Base-by-base conservation (phyloP, 768 basidiomycete genomes). In the Termitomyces sp. region DNA sequence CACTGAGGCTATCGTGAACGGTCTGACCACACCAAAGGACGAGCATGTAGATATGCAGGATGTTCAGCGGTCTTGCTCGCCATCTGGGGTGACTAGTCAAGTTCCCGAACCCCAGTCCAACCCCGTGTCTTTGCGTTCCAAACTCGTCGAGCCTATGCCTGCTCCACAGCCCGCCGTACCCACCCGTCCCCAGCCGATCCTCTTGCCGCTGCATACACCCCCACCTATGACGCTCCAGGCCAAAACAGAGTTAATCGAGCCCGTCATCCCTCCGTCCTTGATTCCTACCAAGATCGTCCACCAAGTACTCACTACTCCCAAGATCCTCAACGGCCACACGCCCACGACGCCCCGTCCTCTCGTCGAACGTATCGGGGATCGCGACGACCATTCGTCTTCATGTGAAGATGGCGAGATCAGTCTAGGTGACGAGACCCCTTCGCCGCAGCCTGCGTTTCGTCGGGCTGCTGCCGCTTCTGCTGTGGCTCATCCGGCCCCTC, bases 331-430 rank as follows among this genome's bases (percentile, higher is more conserved):
- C 43, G 50, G 54, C 9, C 42, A 47, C 21, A 2, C 28, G 6
- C 11, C 35, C 16, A 27, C 41, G 2, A 30, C 43, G 2, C 17
- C 40, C 28, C 37, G 37, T 32, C 37, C 58, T 27, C 27, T 60
- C 40, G 19, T 34, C n/a, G 51, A 46, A 40, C 47, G 59, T 16
- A 49, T 59, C 27, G 41, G 51, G 17, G 51, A 42, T 21, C 21
- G 34, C 28, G 53, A 40, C 23, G 59, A 43, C 57, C 70, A 67
- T n/a, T 67, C 69, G 9, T 63, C 67, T 0, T 74, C 78, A 5
- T 78, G 77, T 27, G 81, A 83, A 64, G 81, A 83, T 41, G 81
- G 80, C 4, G 81, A 82, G 64, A 81, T 83, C 54, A 76, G 64
- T 41, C 66, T 61, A 3, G 58, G 61, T 19, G 62, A 62, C 8